Percentiles rank a stretch among this genome's conserved stretches.
Evolutionary conservation across 2,329 filamentous ascomycete species (phyloP).

Genomic region (Aureobasidium musti): DNA sequence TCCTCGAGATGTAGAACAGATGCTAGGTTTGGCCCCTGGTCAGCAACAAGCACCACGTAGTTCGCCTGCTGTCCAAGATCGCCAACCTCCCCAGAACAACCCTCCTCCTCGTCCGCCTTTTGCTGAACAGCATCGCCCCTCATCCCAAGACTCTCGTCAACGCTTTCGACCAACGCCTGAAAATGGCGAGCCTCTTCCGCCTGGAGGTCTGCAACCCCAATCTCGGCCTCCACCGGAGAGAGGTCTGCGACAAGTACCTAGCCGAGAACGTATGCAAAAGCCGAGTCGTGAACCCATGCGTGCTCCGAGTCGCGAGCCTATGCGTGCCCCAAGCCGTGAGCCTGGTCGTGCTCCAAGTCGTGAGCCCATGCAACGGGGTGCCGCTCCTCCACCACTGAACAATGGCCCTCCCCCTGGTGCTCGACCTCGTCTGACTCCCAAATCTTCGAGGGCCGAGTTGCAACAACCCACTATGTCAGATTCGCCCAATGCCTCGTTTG

Average conservation of each 20-base stretch:
- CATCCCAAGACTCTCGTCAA: slow-evolving; percentile 28
- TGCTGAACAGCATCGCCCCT: slow-evolving; percentile 36
- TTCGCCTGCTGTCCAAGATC: slow-evolving; percentile 23
- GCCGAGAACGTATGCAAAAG: slow-evolving; percentile 29
- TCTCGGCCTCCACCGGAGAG: slow-evolving; percentile 28
- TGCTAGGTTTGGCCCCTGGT: slow-evolving; percentile 54
- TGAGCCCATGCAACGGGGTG: slow-evolving; percentile 30
- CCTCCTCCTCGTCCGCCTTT: slow-evolving; percentile 39
- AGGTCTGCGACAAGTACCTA: slow-evolving; percentile 31
- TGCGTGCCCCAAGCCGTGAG: slow-evolving; percentile 40
- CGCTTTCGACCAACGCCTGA: slow-evolving; percentile 28
- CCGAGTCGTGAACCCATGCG: slow-evolving; percentile 35
- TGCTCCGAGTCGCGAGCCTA: slow-evolving; percentile 39
- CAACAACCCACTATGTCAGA: slow-evolving; percentile 31
- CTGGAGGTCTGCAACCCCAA: slow-evolving; percentile 13
- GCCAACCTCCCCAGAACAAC: slow-evolving; percentile 17
- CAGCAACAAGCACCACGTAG: slow-evolving; percentile 31
- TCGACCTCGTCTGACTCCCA: slow-evolving; percentile 44
- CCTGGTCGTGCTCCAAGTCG: slow-evolving; percentile 40
- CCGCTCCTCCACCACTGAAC: slow-evolving; percentile 7
- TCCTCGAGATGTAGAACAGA: slow-evolving; percentile 71
- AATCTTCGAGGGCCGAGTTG: slow-evolving; percentile 46
- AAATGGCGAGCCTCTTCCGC: slow-evolving; percentile 14
- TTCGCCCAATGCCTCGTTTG: slow-evolving; percentile 33
- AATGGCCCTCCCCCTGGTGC: slow-evolving; percentile 26